A percentile compares a stretch with the other conserved stretches of the same genome.
Conservation (phyloP, 1,139 yeast genomes). For the Komagataea norvegica region DNA sequence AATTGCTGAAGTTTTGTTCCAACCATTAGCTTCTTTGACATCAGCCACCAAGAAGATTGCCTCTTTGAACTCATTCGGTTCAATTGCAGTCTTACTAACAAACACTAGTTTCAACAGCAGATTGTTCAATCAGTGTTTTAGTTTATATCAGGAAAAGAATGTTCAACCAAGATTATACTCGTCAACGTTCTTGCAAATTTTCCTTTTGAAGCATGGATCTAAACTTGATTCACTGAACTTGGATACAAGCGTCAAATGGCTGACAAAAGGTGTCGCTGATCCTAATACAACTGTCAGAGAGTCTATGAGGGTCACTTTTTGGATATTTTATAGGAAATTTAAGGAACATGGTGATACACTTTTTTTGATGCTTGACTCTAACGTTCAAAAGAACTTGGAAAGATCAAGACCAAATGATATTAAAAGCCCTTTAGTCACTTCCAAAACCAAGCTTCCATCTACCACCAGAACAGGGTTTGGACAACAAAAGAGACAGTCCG, state of each 20-base stretch:
- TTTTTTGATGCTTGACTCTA: slow-evolving; percentile 38
- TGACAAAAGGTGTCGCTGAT: slow-evolving; percentile 64
- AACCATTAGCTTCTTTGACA: slow-evolving; percentile 56
- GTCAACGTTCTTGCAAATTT: slow-evolving; percentile 64
- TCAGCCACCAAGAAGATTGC: slow-evolving; percentile 78
- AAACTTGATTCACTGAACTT: slow-evolving; percentile 36
- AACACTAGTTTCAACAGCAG: slow-evolving; percentile 52
- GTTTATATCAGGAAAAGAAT: slow-evolving; percentile 56
- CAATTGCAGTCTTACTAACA: slow-evolving; percentile 56
- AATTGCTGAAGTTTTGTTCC: slow-evolving; percentile 57
- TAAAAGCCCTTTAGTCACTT: slow-evolving; percentile 11
- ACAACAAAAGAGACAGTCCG: slow-evolving; percentile 18
- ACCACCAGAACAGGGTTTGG: slow-evolving; percentile 1
- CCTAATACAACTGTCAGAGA: slow-evolving; percentile 81
- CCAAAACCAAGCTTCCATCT: slow-evolving; percentile 1
- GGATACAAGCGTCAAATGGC: slow-evolving; percentile 47
- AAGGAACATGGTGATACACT: slow-evolving; percentile 39
- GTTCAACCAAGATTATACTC: slow-evolving; percentile 58
- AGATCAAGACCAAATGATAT: slow-evolving; percentile 45
- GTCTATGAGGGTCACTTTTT: slow-evolving; percentile 65
- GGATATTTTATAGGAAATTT: slow-evolving; percentile 56
- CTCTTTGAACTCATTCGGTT: slow-evolving; percentile 67
- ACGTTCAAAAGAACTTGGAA: slow-evolving; percentile 51
- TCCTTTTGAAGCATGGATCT: slow-evolving; percentile 45
- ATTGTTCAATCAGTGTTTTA: slow-evolving; percentile 46